phyloP scores from a whole-genome alignment of 306 rosid genomes.

The Malus sieversii region DNA sequence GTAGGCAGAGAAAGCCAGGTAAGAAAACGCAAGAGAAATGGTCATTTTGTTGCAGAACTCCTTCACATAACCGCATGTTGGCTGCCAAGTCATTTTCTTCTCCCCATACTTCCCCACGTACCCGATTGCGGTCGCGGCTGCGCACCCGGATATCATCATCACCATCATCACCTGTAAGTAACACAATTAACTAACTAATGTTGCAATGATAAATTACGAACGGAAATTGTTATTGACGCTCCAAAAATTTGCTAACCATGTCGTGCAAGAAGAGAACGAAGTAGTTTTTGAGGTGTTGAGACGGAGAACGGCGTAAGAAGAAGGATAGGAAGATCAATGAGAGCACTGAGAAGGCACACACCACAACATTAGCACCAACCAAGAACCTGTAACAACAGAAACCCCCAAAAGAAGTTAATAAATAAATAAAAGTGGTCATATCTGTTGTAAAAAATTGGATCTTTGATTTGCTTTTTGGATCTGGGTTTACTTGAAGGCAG shows the following conservation, averaged over 20 bases:
- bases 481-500: slow-evolving; percentile 43
- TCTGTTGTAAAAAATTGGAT: not conserved
- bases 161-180: slow-evolving; percentile 39
- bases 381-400: slow-evolving; percentile 35
- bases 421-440: not conserved
- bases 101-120: slow-evolving; percentile 61
- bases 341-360: slow-evolving; percentile 37
- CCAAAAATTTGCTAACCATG: slow-evolving; percentile 22
- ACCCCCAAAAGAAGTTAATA: not conserved
- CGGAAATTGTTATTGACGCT: too few species aligned
- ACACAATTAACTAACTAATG: too few species aligned
- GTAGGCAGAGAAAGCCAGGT: slow-evolving; percentile 45
- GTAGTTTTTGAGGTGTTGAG: not conserved
- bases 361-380: slow-evolving; percentile 42
- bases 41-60: slow-evolving; percentile 47
- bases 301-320: slow-evolving; percentile 17
- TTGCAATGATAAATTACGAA: too few species aligned
- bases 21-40: slow-evolving; percentile 38
- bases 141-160: slow-evolving; percentile 55
- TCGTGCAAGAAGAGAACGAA: slow-evolving; percentile 47
- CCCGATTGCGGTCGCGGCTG: slow-evolving; percentile 60
- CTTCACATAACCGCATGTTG: slow-evolving; percentile 40
- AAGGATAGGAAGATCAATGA: slow-evolving; percentile 16
- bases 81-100: slow-evolving; percentile 37
- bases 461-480: not conserved